phyloP scores from a whole-genome alignment of 2,329 filamentous ascomycete species.

The Diaporthe velutina region DNA sequence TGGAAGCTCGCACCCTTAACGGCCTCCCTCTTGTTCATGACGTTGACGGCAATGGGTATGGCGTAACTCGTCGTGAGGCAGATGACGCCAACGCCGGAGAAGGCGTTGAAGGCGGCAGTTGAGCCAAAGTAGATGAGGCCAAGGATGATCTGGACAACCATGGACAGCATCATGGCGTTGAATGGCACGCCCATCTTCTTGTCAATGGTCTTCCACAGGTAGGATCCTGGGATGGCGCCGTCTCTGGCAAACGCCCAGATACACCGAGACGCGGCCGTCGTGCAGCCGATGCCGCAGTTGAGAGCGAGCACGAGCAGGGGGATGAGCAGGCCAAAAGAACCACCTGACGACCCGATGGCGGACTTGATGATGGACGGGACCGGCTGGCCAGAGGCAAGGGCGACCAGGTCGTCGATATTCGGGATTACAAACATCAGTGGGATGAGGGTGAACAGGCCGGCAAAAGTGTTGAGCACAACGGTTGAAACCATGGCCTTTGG shows the following conservation, averaged over 20 bases:
- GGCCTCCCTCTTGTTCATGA: slow-evolving; percentile 71
- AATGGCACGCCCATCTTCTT: slow-evolving; percentile 73
- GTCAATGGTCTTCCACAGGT: slow-evolving; percentile 73
- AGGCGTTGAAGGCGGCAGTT: slow-evolving; percentile 78
- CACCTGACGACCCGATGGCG: slow-evolving; percentile 71
- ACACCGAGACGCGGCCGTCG: slow-evolving; percentile 75
- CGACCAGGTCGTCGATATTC: slow-evolving; percentile 67
- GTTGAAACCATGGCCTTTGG: slow-evolving; percentile 80
- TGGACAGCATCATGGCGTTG: slow-evolving; percentile 80
- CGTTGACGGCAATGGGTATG: slow-evolving; percentile 73
- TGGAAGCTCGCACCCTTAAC: slow-evolving; percentile 70
- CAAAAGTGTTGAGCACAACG: slow-evolving; percentile 75
- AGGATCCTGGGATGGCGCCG: slow-evolving; percentile 75
- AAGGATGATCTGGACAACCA: slow-evolving; percentile 73
- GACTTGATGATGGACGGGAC: slow-evolving; percentile 73
- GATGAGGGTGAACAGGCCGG: slow-evolving; percentile 76
- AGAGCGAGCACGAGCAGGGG: slow-evolving; percentile 76
- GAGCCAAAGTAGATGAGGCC: slow-evolving; percentile 79
- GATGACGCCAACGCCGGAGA: slow-evolving; percentile 78
- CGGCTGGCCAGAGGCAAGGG: slow-evolving; percentile 70
- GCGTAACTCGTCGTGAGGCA: slow-evolving; percentile 78
- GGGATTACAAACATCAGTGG: slow-evolving; percentile 78
- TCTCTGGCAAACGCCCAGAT: slow-evolving; percentile 80
- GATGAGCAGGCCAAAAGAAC: slow-evolving; percentile 72
- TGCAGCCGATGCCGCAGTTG: slow-evolving; percentile 78